Evolutionary conservation across 2,329 filamentous ascomycete genomes (phyloP).

Genomic region (Botrytis porri): DNA sequence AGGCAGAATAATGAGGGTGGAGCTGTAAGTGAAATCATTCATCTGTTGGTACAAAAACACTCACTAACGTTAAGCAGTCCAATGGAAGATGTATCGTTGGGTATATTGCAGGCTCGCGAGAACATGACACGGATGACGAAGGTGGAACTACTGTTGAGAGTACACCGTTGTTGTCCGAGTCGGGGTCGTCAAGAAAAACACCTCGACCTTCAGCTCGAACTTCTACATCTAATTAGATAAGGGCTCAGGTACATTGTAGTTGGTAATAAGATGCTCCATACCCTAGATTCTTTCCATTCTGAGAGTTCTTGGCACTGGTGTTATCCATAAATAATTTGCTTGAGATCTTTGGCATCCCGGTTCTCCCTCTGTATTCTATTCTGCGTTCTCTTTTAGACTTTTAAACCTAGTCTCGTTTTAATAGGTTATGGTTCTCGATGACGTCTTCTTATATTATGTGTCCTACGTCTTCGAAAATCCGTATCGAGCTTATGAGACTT

Average conservation of each 20-base stretch:
- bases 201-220: background rate
- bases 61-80: slow-evolving; percentile 20
- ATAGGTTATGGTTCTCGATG: background rate
- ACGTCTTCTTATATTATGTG: background rate
- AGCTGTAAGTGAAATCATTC: slow-evolving; percentile 19
- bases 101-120: slow-evolving; percentile 20
- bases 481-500: background rate
- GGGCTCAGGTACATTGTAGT: too few species aligned
- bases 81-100: slow-evolving; percentile 23
- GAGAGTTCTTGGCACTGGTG: background rate
- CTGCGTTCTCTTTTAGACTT: background rate
- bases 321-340: background rate
- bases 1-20: slow-evolving; percentile 21
- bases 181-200: slow-evolving; percentile 4
- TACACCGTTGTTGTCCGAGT: slow-evolving; percentile 19
- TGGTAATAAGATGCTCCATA: background rate
- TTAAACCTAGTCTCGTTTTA: background rate
- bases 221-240: slow-evolving; percentile 9
- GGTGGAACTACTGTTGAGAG: slow-evolving; percentile 22
- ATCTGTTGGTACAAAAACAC: background rate
- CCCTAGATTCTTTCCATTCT: background rate
- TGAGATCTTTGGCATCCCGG: background rate
- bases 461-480: background rate
- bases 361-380: background rate
- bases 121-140: slow-evolving; percentile 26